Evolutionary conservation across 208 protist species (phyloP).

Genomic region (Leishmania lainsoni): DNA sequence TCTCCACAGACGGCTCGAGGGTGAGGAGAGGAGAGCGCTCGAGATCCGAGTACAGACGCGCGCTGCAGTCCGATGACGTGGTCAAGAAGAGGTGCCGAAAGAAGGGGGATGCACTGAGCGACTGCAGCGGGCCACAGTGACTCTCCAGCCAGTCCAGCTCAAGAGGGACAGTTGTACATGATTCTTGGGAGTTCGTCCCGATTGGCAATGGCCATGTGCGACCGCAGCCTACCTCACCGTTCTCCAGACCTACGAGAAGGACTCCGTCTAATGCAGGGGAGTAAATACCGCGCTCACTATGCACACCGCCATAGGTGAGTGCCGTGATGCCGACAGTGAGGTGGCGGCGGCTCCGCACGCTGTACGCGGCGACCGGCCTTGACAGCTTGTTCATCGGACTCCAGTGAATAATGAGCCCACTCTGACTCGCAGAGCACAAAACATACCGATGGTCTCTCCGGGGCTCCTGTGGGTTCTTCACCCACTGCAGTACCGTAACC

Average conservation of each 20-base stretch:
- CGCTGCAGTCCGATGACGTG: constrained; percentile 85
- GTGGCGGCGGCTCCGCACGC: constrained; percentile 58
- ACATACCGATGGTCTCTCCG: constrained; percentile 63
- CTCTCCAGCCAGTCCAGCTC: constrained; percentile 76
- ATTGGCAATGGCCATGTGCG: constrained; percentile 41
- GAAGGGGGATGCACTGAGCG: constrained; percentile 79
- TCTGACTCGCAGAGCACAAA: constrained; percentile 72
- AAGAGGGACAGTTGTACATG: constrained; percentile 38
- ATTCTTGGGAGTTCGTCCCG: constrained; percentile 19
- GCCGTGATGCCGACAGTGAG: constrained; percentile 61
- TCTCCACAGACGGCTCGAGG: constrained; percentile 80
- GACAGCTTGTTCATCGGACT: constrained; percentile 64
- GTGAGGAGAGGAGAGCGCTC: constrained; percentile 71
- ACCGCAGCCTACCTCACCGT: constrained; percentile 84
- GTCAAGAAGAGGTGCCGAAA: constrained; percentile 89
- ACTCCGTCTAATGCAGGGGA: constrained; percentile 57
- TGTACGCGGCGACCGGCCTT: constrained; percentile 58
- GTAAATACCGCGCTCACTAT: constrained; percentile 25
- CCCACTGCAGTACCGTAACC: constrained; percentile 77
- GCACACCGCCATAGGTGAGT: constrained; percentile 43
- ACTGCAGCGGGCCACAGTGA: constrained; percentile 82
- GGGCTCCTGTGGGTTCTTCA: constrained; percentile 66
- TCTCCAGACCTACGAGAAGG: constrained; percentile 84
- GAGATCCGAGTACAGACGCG: constrained; percentile 76
- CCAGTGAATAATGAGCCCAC: constrained; percentile 85